Conservation (phyloP, 1,139 yeast species). For the Geotrichum histeridarum region DNA sequence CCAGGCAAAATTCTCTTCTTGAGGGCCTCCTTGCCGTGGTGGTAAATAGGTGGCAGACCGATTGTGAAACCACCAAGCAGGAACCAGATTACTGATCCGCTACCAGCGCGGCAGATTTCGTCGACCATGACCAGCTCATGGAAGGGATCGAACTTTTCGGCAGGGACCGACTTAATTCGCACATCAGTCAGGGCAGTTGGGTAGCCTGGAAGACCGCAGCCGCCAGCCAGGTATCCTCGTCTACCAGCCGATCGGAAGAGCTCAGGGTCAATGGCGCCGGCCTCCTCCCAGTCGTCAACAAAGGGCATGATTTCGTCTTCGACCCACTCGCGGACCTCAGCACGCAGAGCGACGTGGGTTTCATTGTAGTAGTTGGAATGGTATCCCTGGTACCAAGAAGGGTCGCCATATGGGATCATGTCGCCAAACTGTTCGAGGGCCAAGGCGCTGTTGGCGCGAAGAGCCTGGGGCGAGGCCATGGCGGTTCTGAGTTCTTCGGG, state of each 20-base stretch:
- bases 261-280: constrained; percentile 35
- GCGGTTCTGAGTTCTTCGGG: background rate
- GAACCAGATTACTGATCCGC: constrained; percentile 42
- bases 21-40: constrained; percentile 35
- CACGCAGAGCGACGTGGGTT: constrained; percentile 39
- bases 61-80: constrained; percentile 41
- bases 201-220: constrained; percentile 35
- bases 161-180: constrained; percentile 35
- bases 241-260: constrained; percentile 35
- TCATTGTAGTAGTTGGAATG: constrained; percentile 41
- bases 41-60: constrained; percentile 41
- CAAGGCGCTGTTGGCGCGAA: background rate
- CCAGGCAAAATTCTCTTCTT: constrained; percentile 38
- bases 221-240: constrained; percentile 35
- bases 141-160: constrained; percentile 40
- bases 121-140: constrained; percentile 39
- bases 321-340: constrained; percentile 40
- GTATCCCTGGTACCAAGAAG: constrained; percentile 43
- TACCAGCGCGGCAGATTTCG: constrained; percentile 41
- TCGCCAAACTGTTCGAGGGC: constrained; percentile 37
- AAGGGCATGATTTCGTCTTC: constrained; percentile 39
- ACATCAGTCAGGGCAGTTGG: constrained; percentile 36
- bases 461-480: background rate
- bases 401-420: constrained; percentile 42
- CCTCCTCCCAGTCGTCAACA: constrained; percentile 44